These are phyloP conservation scores for Lachancea kluyveri DNA, from an alignment of 805 yeast species.

Conservation along the genomic window DNA sequence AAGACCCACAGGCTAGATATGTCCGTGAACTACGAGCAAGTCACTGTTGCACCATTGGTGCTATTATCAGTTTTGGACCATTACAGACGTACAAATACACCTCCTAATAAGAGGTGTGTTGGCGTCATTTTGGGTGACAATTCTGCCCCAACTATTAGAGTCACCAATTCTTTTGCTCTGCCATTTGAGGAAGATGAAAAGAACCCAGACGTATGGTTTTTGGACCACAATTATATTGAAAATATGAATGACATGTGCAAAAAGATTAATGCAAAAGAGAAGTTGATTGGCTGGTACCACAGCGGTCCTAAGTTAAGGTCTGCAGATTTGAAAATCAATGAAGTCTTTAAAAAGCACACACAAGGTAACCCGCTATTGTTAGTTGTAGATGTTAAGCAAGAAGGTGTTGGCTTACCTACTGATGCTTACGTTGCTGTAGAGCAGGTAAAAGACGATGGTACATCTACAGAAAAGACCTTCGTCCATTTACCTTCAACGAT, in stretches of 20 bases:
- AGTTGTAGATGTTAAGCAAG: slow-evolving; percentile 86
- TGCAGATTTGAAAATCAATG: slow-evolving; percentile 87
- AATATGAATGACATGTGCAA: slow-evolving; percentile 97
- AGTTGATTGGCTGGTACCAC: slow-evolving; percentile 98
- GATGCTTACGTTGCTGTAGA: slow-evolving; percentile 92
- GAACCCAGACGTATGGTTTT: slow-evolving; percentile 89
- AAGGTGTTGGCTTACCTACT: slow-evolving; percentile 83
- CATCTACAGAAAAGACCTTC: slow-evolving; percentile 87
- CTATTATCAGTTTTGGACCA: slow-evolving; percentile 93
- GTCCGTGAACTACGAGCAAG: slow-evolving; percentile 41
- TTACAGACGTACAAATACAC: slow-evolving; percentile 77
- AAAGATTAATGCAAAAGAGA: slow-evolving; percentile 95
- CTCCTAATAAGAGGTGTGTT: slow-evolving; percentile 74
- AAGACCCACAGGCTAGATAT: too few species aligned
- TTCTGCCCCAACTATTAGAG: slow-evolving; percentile 47
- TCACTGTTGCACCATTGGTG: slow-evolving; percentile 93
- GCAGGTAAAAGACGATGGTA: slow-evolving; percentile 93
- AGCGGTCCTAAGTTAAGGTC: slow-evolving; percentile 90
- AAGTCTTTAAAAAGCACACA: slow-evolving; percentile 77
- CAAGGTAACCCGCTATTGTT: slow-evolving; percentile 68
- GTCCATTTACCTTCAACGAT: slow-evolving; percentile 87
- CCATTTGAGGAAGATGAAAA: slow-evolving; percentile 97
- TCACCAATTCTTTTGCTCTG: slow-evolving; percentile 90
- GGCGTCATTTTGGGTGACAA: slow-evolving; percentile 91
- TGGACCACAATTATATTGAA: slow-evolving; percentile 94